These are phyloP conservation scores for Nitzschia inconspicua DNA, from an alignment of 108 stramenopile genomes.

Conservation along the genomic window DNA sequence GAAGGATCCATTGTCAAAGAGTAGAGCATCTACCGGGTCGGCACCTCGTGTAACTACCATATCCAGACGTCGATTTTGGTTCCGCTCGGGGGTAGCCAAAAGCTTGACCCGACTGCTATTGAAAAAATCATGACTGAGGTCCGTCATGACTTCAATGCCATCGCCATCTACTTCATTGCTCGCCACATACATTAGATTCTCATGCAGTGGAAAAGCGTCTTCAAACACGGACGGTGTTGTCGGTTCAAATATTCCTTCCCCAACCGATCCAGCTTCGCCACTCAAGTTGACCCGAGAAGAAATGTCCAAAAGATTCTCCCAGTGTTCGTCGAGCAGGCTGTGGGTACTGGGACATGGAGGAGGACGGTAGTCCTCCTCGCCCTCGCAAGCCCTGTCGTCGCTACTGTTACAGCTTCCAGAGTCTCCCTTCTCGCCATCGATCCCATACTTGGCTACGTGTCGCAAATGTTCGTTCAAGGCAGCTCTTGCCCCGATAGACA, in stretches of 20 bases:
- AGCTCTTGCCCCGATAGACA: slow-evolving; percentile 55
- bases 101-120: slow-evolving; percentile 38
- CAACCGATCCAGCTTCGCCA: neutral
- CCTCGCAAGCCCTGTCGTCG: neutral
- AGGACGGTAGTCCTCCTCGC: neutral
- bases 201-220: neutral
- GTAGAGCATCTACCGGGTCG: too few species aligned
- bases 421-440: slow-evolving; percentile 32
- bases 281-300: slow-evolving; percentile 19
- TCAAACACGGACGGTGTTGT: neutral
- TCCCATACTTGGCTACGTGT: slow-evolving; percentile 45
- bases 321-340: slow-evolving; percentile 25
- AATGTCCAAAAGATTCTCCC: slow-evolving; percentile 35
- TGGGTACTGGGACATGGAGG: neutral
- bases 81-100: slow-evolving; percentile 40
- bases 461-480: slow-evolving; percentile 47
- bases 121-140: slow-evolving; percentile 37
- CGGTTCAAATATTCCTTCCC: slow-evolving; percentile 7
- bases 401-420: neutral
- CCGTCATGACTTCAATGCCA: slow-evolving; percentile 29
- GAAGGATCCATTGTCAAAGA: too few species aligned
- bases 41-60: slow-evolving; percentile 15
- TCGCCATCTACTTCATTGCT: slow-evolving; percentile 1
- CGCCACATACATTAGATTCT: too few species aligned
- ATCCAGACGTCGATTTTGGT: neutral